Evolutionary conservation across 768 basidiomycete species (phyloP), one percentile per base, ranked within the genome.

Genomic region (Tricholoma sp.): DNA sequence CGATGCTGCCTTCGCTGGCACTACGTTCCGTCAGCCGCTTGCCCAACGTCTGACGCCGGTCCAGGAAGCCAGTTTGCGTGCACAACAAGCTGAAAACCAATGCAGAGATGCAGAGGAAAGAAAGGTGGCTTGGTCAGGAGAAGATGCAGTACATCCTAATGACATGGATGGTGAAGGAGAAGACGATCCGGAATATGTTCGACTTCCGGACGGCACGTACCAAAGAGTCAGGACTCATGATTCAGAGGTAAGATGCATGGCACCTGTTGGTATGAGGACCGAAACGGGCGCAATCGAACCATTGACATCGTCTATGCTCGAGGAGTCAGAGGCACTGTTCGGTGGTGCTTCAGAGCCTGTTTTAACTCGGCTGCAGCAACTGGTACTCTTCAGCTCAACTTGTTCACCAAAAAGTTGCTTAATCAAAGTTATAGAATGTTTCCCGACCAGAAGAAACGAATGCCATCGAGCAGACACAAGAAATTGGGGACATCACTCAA

Each of bases 91-190:
- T 1, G 81, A 86, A 57, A 73, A 77, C 31, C 89, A 90, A 65
- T 71, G 70, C 53, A 72, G 76, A 59, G 90, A 91, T 57, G 88
- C 89, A 1, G 64, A 75, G 31, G 68, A 72, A 10, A 79, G 91
- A 56, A 82, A 78, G 48, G 69, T 91, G 24, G 80, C 85, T 8
- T 93, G 89, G 89, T 76, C 81, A 18, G 78, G 70, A 6, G 81
- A 82, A 57, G 72, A 73, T 56, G 79, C 77, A 11, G 81, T 85
- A 37, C 76, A 74, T 18, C 67, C 71, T 3, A 62, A 69, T 17
- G 84, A 84, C 53, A 61, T 65, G 12, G 86, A 89, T 64, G 84
- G 82, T 6, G 77, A 82, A 10, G 82, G 82, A 8, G 85, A 88
- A 51, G 80, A 80, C 24, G 83, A 85, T 61, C 73, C 75, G 0